phyloP scores from a whole-genome alignment of 139 green algal genomes.

The Tetraselmis chui region DNA sequence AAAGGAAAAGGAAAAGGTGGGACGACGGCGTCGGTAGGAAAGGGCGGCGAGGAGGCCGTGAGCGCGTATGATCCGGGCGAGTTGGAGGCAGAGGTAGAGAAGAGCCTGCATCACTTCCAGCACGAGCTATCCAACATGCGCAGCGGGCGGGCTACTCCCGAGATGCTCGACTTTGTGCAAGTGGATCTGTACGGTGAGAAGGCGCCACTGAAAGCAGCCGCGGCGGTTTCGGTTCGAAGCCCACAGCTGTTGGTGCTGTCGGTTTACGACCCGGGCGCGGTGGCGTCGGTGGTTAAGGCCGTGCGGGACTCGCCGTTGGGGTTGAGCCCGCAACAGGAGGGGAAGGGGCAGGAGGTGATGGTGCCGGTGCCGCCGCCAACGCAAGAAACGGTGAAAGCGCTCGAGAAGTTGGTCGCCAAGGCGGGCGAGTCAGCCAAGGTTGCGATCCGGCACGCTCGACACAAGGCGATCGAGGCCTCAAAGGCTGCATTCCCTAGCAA shows the following conservation, averaged over 20 bases:
- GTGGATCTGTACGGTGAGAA: conserved; percentile 48
- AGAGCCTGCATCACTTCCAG: conserved; percentile 43
- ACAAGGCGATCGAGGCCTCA: conserved; percentile 34
- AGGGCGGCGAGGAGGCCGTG: neutral
- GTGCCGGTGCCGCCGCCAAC: conserved; percentile 45
- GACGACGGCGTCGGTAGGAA: neutral
- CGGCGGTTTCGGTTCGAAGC: conserved; percentile 54
- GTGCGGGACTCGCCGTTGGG: conserved; percentile 55
- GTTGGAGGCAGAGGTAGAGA: conserved; percentile 31
- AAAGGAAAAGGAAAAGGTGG: neutral
- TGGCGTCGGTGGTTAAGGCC: conserved; percentile 41
- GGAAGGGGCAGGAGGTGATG: conserved; percentile 41
- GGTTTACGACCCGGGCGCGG: conserved; percentile 50
- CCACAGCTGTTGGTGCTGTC: conserved; percentile 57
- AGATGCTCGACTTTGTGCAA: neutral
- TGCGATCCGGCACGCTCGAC: conserved; percentile 46
- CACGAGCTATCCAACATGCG: conserved; percentile 54
- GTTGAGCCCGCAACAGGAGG: conserved; percentile 33
- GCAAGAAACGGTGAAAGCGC: conserved; percentile 31
- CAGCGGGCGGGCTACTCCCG: conserved; percentile 42
- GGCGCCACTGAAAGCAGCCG: conserved; percentile 50
- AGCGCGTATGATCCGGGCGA: neutral
- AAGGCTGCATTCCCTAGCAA: conserved; percentile 19
- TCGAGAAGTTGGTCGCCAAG: conserved; percentile 54
- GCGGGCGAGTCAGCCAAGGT: conserved; percentile 58